Conservation (phyloP, 2,329 filamentous ascomycete genomes). For the Harringtonia lauricola region DNA sequence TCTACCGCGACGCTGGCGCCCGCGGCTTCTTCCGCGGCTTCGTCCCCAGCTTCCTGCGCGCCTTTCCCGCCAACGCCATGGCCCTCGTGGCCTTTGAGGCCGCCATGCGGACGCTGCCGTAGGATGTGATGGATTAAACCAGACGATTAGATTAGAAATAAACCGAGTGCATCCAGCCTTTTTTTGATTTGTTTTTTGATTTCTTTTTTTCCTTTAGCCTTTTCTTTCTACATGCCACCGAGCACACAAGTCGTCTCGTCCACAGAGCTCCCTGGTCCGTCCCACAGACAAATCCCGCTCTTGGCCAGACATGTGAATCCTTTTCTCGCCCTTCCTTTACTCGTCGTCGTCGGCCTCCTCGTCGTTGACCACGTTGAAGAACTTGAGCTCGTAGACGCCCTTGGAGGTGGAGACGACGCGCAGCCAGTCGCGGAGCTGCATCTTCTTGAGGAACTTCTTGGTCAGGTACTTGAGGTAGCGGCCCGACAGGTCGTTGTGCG, state of each 20-base stretch:
- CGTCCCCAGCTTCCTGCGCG: constrained; percentile 81
- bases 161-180: no score
- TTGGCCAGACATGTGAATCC: neutral
- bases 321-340: constrained; percentile 38
- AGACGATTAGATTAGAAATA: no score
- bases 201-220: constrained; percentile 1
- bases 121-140: constrained; percentile 1
- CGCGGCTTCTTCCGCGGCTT: constrained; percentile 90
- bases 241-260: no score
- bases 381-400: constrained; percentile 99
- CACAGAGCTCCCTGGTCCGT: no score
- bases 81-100: constrained; percentile 89
- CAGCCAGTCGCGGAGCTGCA: constrained; percentile 99
- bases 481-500: constrained; percentile 96
- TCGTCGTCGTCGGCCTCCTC: constrained; percentile 97
- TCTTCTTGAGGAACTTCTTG: constrained; percentile 99
- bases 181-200: no score
- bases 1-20: constrained; percentile 66
- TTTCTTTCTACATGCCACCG: no score
- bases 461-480: constrained; percentile 99
- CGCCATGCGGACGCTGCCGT: constrained; percentile 61
- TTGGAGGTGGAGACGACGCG: constrained; percentile 96
- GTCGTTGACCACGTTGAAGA: constrained; percentile 99
- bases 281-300: no score
- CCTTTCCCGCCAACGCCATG: constrained; percentile 93